Conservation (phyloP, 176 grass and related monocot genomes). For the Cocos nucifera region DNA sequence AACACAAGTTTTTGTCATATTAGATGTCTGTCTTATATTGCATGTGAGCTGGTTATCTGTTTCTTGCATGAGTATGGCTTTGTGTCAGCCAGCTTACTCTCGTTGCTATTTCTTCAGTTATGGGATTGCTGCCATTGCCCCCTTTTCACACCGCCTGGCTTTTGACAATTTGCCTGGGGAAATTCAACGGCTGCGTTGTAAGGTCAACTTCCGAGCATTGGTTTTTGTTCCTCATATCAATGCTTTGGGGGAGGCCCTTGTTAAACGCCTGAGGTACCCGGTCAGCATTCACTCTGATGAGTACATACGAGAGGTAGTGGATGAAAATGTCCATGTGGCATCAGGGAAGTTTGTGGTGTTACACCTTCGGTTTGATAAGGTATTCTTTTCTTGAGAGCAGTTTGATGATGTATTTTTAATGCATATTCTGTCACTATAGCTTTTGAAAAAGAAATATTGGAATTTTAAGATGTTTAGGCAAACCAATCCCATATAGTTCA, state of each 20-base stretch:
- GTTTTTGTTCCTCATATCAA: conserved; percentile 69
- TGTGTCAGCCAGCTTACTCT: conserved; percentile 19
- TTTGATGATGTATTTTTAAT: no score
- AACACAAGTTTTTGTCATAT: no score
- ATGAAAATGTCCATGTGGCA: conserved; percentile 20
- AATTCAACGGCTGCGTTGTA: conserved; percentile 69
- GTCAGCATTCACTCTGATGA: conserved; percentile 20
- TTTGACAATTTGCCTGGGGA: conserved; percentile 67
- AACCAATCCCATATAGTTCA: no score
- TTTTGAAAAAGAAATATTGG: no score
- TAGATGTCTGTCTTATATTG: background rate
- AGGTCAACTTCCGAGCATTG: conserved; percentile 88
- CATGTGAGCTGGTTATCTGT: background rate
- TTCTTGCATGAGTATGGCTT: conserved; percentile 5
- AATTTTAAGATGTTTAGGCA: no score
- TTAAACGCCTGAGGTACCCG: conserved; percentile 55
- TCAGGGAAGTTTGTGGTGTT: conserved; percentile 65
- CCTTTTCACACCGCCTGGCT: conserved; percentile 86
- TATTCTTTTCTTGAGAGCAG: conserved; percentile 2
- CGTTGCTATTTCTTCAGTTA: conserved; percentile 43
- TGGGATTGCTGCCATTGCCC: conserved; percentile 77
- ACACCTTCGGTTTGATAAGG: conserved; percentile 96
- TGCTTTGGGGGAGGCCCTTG: conserved; percentile 49
- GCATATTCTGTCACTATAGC: no score
- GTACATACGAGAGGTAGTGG: conserved; percentile 22